Percentiles rank a stretch among this genome's conserved stretches.
phyloP scores from a whole-genome alignment of 306 rosid genomes.

The Cicer chorassanicum region DNA sequence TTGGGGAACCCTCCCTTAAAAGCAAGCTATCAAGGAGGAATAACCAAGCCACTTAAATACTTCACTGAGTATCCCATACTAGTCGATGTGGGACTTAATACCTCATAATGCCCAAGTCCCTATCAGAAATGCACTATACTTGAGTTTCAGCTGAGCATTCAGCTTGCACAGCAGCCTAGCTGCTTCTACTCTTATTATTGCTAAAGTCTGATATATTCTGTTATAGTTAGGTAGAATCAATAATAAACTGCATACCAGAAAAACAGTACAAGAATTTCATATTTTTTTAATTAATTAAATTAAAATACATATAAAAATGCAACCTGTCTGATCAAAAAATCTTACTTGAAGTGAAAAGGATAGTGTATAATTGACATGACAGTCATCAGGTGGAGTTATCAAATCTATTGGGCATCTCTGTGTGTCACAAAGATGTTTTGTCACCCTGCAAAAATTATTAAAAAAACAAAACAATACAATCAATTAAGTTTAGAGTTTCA shows the following conservation, averaged over 20 bases:
- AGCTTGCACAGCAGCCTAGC: too few species aligned
- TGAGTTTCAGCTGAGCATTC: too few species aligned
- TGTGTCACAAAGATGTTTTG: conserved; percentile 77
- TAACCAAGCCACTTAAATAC: too few species aligned
- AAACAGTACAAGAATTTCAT: background rate
- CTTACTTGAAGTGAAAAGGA: conserved; percentile 98
- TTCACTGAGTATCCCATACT: too few species aligned
- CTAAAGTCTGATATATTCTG: too few species aligned
- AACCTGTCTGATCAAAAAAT: conserved; percentile 17
- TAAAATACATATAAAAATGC: background rate
- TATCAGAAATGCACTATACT: too few species aligned
- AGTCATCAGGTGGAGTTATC: conserved; percentile 96
- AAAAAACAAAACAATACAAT: conserved; percentile 27
- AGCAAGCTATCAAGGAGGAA: too few species aligned
- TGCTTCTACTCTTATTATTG: too few species aligned
- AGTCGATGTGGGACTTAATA: too few species aligned
- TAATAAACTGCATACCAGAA: background rate
- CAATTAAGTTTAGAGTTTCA: conserved; percentile 38
- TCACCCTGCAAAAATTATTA: conserved; percentile 64
- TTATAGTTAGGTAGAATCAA: too few species aligned
- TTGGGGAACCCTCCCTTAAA: too few species aligned
- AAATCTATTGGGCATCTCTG: conserved; percentile 84
- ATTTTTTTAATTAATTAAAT: conserved; percentile 30
- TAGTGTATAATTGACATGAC: conserved; percentile 94
- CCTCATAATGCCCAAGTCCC: too few species aligned